These are phyloP conservation scores for Blastocystis sp. DNA, from an alignment of 352 stramenopile species.

Conservation along the genomic window DNA sequence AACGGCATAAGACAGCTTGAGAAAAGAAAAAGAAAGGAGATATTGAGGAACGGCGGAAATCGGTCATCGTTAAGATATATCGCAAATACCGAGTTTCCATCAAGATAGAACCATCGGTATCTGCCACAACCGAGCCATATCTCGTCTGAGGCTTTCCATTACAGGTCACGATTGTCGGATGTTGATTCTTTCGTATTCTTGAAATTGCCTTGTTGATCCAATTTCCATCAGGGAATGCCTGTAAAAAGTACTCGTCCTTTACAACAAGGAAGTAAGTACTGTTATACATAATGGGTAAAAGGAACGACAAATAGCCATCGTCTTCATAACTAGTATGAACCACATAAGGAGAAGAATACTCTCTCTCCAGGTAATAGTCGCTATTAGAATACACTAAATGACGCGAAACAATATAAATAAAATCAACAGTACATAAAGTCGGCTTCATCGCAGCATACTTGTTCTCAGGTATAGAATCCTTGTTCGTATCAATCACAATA, in stretches of 20 bases:
- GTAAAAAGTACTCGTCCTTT: slow-evolving; percentile 13
- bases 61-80: slow-evolving; percentile 24
- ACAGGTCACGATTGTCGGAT: background rate
- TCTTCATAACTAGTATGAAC: slow-evolving; percentile 16
- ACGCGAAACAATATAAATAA: slow-evolving; percentile 42
- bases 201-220: slow-evolving; percentile 42
- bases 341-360: slow-evolving; percentile 6
- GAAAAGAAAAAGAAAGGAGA: slow-evolving; percentile 28
- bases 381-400: background rate
- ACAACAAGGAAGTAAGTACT: slow-evolving; percentile 33
- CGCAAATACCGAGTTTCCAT: slow-evolving; percentile 11
- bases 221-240: slow-evolving; percentile 12
- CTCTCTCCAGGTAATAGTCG: background rate
- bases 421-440: slow-evolving; percentile 4
- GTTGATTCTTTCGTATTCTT: background rate
- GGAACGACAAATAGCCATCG: background rate
- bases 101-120: slow-evolving; percentile 17
- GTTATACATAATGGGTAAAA: slow-evolving; percentile 19
- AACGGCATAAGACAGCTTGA: background rate
- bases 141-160: background rate
- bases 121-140: background rate
- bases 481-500: slow-evolving; percentile 23
- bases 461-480: background rate
- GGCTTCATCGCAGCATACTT: background rate
- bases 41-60: background rate